Evolutionary conservation across 192 early-diverging fungal species (phyloP), one percentile per base, ranked within the genome.

Genomic region (Coemansia sp.): DNA sequence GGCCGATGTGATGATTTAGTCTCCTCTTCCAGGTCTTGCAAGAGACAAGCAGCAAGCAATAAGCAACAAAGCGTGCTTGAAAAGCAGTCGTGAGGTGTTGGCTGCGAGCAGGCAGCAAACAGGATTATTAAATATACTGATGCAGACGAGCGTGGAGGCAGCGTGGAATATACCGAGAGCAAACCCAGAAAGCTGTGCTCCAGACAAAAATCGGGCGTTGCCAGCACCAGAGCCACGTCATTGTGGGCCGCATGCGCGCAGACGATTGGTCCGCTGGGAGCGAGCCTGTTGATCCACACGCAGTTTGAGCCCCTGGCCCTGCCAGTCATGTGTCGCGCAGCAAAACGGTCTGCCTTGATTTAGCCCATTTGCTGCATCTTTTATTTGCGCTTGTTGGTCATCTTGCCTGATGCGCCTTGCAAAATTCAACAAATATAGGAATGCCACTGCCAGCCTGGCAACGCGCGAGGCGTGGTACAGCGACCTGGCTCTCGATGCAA

Each of bases 371-470:
- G 25, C 17, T 10, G 5, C 5, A 17, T 29, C 41, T 22, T n/a
- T 45, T 12, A 45, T 15, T 45, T 45, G 41, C 38, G 10, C 24
- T 6, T 21, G 14, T 10, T 59, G 35, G 0, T 29, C 43, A 4
- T 4, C 17, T 21, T 35, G n/a, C 14, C n/a, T 9, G 24, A 80
- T 80, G 78, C 69, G 69, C 21, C 21, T 75, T n/a, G 65, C 65
- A 11, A 57, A 57, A 15, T 54, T 72, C 53, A 80, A 72, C 78
- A 75, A 67, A 48, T 80, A 71, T 55, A 65, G 78, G 37, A 80
- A 74, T 56, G 72, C 78, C 9, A 38, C 50, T 47, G 78, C 72
- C 11, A 60, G 69, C 10, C 65, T 66, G 14, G 43, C 69, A 7
- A 59, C 54, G 8, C 78, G 72, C 27, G 78, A 75, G 52, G 43